phyloP scores from a whole-genome alignment of 805 yeast genomes.

The Yamadazyma akitaensis region DNA sequence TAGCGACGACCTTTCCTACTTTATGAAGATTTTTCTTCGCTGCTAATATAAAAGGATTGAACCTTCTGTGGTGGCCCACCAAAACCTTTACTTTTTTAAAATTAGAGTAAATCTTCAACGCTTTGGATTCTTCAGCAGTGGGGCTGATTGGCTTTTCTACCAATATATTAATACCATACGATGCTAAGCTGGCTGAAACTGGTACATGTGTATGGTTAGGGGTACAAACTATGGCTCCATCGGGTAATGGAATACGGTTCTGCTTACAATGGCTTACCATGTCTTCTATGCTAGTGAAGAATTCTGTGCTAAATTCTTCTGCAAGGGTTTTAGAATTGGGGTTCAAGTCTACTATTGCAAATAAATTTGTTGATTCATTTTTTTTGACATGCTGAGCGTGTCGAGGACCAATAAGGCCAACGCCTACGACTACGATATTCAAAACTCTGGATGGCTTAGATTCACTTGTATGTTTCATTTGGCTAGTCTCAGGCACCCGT shows the following conservation, averaged over 20 bases:
- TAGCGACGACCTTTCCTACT: slow-evolving; percentile 33
- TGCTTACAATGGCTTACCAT: slow-evolving; percentile 24
- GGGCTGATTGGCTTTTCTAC: slow-evolving; percentile 41
- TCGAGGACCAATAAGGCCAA: slow-evolving; percentile 41
- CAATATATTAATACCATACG: slow-evolving; percentile 33
- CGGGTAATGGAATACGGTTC: slow-evolving; percentile 24
- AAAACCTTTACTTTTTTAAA: slow-evolving; percentile 27
- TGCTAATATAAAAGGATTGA: slow-evolving; percentile 39
- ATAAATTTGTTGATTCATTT: slow-evolving; percentile 23
- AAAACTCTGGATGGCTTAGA: neutral
- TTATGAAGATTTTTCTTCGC: slow-evolving; percentile 30
- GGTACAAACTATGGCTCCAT: slow-evolving; percentile 40
- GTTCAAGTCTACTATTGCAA: slow-evolving; percentile 31
- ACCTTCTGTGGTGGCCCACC: slow-evolving; percentile 43
- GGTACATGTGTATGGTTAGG: slow-evolving; percentile 41
- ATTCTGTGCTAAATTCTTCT: slow-evolving; percentile 19
- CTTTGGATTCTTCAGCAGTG: slow-evolving; percentile 31
- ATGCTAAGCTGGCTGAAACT: slow-evolving; percentile 31
- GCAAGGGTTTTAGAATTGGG: slow-evolving; percentile 32
- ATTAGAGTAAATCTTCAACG: slow-evolving; percentile 23
- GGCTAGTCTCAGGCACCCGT: neutral
- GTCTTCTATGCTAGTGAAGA: slow-evolving; percentile 24
- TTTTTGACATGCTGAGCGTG: slow-evolving; percentile 33
- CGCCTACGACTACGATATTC: slow-evolving; percentile 23
- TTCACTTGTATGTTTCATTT: neutral